Conservation (phyloP, 1,139 yeast genomes). For the Wickerhamomyces sp. region DNA sequence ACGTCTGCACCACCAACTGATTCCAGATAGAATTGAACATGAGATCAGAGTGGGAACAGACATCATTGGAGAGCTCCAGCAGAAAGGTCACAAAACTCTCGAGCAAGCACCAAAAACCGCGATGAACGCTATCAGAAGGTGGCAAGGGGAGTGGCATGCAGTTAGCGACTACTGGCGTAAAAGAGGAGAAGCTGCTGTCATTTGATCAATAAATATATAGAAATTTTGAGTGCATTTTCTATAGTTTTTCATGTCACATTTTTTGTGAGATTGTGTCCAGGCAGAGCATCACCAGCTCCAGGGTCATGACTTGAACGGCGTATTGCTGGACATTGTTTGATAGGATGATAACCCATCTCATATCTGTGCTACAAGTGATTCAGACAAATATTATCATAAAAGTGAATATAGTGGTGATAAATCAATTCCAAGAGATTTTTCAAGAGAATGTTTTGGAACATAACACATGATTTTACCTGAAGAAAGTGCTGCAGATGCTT, state of each 20-base stretch:
- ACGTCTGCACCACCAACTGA: slow-evolving; percentile 81
- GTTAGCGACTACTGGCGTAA: slow-evolving; percentile 58
- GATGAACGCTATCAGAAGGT: slow-evolving; percentile 43
- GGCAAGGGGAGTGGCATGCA: slow-evolving; percentile 41
- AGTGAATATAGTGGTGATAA: no score
- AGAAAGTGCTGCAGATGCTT: no score
- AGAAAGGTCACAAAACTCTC: slow-evolving; percentile 38
- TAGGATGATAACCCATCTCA: no score
- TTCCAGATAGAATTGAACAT: slow-evolving; percentile 64
- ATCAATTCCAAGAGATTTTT: no score
- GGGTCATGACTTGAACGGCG: no score
- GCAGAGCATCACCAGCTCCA: no score
- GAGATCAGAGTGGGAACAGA: slow-evolving; percentile 45
- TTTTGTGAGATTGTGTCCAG: no score
- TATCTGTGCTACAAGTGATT: no score
- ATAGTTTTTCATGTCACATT: not conserved
- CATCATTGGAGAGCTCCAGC: slow-evolving; percentile 27
- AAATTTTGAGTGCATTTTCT: not conserved
- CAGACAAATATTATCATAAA: no score
- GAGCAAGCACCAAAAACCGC: slow-evolving; percentile 38
- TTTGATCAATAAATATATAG: not conserved
- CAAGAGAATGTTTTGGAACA: no score
- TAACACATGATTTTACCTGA: no score
- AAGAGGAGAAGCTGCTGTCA: slow-evolving; percentile 40
- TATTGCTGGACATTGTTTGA: no score